Percentiles rank a stretch among this genome's conserved stretches.
Evolutionary conservation across 768 basidiomycete species (phyloP).

Genomic region (Xerocomus spinulosus): DNA sequence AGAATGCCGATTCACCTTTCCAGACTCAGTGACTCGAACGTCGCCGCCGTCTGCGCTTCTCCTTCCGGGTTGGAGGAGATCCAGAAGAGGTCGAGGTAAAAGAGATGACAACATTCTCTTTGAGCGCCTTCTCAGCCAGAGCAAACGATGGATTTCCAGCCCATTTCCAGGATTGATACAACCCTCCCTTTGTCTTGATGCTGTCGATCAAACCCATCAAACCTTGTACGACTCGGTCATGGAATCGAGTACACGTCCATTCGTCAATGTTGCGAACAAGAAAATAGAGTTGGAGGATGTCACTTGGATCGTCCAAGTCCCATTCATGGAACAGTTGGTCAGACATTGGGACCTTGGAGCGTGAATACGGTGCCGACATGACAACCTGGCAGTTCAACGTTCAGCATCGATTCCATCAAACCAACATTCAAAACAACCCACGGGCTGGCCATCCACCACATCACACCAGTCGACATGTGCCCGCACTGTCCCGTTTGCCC

Average conservation of each 20-base stretch:
- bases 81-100: slow-evolving; percentile 25
- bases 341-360: slow-evolving; percentile 13
- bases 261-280: slow-evolving; percentile 49
- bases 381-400: slow-evolving; percentile 34
- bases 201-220: slow-evolving; percentile 34
- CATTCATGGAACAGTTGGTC: slow-evolving; percentile 43
- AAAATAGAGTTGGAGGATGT: slow-evolving; percentile 48
- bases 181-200: slow-evolving; percentile 29
- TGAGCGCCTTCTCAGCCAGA: slow-evolving; percentile 20
- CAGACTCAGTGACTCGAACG: slow-evolving; percentile 24
- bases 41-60: slow-evolving; percentile 25
- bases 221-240: slow-evolving; percentile 36
- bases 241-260: slow-evolving; percentile 47
- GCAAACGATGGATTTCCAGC: slow-evolving; percentile 30
- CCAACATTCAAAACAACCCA: slow-evolving; percentile 20
- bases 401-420: background rate
- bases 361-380: slow-evolving; percentile 46
- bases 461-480: slow-evolving; percentile 56
- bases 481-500: slow-evolving; percentile 47
- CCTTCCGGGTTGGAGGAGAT: slow-evolving; percentile 28
- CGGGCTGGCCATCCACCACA: slow-evolving; percentile 31
- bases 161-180: slow-evolving; percentile 48
- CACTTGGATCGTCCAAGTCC: slow-evolving; percentile 40
- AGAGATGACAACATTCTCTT: slow-evolving; percentile 35
- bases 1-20: background rate